Evolutionary conservation across 2,329 filamentous ascomycete species (phyloP), one percentile per base, ranked within the genome.

Genomic region (Curvularia lunata): DNA sequence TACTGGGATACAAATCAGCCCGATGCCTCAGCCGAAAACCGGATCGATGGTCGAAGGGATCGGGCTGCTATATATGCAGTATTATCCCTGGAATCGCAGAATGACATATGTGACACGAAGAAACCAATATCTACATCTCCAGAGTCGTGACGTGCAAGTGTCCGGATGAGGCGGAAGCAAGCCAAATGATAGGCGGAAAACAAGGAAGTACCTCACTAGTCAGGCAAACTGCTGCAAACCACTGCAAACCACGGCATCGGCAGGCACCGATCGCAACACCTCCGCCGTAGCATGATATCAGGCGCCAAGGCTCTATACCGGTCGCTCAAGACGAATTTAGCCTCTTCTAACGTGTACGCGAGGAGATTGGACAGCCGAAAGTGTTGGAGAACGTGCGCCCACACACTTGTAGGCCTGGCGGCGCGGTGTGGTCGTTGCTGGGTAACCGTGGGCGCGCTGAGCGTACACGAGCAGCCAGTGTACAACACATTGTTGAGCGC

Each of bases 371-470:
- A 48, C 54, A 48, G 48, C 7, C 49, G 52, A 10, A 48, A 28
- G 49, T 34, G 58, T 25, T 49, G 55, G 45, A 37, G 58, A 49
- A 56, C 37, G 59, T 59, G 56, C 48, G 37, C 48, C 25, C 45
- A 52, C 38, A 25, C 46, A 30, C 30, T 52, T 12, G 41, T 30
- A 56, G 42, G 30, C 34, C n/a, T 40, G 56, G 38, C 48, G 37
- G 21, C 45, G 43, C 28, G 28, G 50, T 27, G 42, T 34, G 18
- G 37, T 40, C 25, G 55, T 58, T 58, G 63, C 63, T 65, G 52
- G 63, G 63, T 65, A 65, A 63, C 61, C 23, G 53, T 5, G n/a
- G 48, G 53, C 27, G 27, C 27, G 27, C 46, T 25, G 46, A 55
- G 52, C 46, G 47, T 28, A 28, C 30, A 50, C 42, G 13, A 51